Base-by-base conservation (phyloP, 2,329 filamentous ascomycete species). In the Akanthomyces dipterigenus region DNA sequence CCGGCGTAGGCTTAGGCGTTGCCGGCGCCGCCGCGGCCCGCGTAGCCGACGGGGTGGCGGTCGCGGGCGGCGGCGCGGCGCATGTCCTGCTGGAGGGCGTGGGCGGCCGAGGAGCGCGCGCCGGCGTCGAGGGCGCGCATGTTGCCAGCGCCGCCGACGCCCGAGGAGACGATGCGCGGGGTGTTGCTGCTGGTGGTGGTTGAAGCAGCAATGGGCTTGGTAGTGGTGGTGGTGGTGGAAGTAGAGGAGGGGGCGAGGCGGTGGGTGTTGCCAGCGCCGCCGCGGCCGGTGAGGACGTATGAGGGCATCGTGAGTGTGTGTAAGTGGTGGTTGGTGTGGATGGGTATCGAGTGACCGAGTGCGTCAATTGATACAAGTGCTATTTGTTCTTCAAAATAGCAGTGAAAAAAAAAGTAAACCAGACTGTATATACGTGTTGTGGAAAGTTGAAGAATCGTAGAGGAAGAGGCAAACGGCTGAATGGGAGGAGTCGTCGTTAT, bases 121-220 rank as follows among this genome's bases (percentile, higher is more conserved):
- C 76, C 74, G 1, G 75, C 75, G 57, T 76, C 77, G 74, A 80
- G 79, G 70, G 76, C 75, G 75, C 84, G 83, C 67, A 65, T 70
- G 76, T 89, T 89, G 69, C 87, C 87, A 2, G 85, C 86, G 62
- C 87, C 86, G 66, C 87, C 87, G 62, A 87, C 84, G 67, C 87
- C 87, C 12, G 81, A 81, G 76, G 85, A 82, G 79, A 88, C 88
- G 75, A 81, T 79, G 63, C 77, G 69, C 64, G 69, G 73, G 67
- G 75, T 57, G 66, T 74, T 64, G 65, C 69, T 64, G 69, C 72
- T 62, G 67, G 75, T 57, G 66, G 75, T 75, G 53, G 77, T 75
- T 55, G 79, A 75, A 42, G 72, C 63, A 48, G 67, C 3, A 3
- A 31, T 2, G 48, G 43, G 31, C 34, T 18, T 34, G 7, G 8